phyloP scores from a whole-genome alignment of 2,329 filamentous ascomycete species.

The Diaporthe vexans region DNA sequence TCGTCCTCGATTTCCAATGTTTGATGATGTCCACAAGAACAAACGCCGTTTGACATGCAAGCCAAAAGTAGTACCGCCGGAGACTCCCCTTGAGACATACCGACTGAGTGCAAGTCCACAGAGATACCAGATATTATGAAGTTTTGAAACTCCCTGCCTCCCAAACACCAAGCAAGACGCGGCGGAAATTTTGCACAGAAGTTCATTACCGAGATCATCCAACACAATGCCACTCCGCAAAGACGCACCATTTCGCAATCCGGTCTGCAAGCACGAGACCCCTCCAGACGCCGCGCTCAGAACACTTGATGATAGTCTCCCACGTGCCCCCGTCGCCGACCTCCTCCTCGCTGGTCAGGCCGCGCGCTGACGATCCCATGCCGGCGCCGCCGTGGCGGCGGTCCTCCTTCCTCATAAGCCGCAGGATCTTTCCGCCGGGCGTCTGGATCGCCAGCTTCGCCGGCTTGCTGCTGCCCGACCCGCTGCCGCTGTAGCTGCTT shows the following conservation, averaged over 20 bases:
- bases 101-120: constrained; percentile 20
- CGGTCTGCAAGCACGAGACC: constrained; percentile 86
- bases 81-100: constrained; percentile 7
- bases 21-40: constrained; percentile 24
- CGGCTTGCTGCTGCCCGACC: constrained; percentile 79
- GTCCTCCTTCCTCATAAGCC: constrained; percentile 86
- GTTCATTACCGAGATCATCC: constrained; percentile 38
- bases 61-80: constrained; percentile 16
- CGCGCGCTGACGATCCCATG: constrained; percentile 52
- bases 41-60: constrained; percentile 33
- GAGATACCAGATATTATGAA: constrained; percentile 34
- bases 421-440: constrained; percentile 92
- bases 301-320: constrained; percentile 94
- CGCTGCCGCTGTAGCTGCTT: constrained; percentile 65
- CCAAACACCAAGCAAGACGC: neutral
- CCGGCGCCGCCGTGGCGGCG: constrained; percentile 67
- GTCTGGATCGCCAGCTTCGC: constrained; percentile 97
- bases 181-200: neutral
- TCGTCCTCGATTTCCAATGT: neutral
- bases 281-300: constrained; percentile 84
- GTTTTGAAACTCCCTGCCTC: constrained; percentile 3
- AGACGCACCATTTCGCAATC: constrained; percentile 91
- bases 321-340: constrained; percentile 80
- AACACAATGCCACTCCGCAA: constrained; percentile 84
- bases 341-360: constrained; percentile 62